Percentiles rank a stretch among this genome's conserved stretches.
phyloP scores from a whole-genome alignment of 495 filamentous ascomycete species.

The Podospora comata region DNA sequence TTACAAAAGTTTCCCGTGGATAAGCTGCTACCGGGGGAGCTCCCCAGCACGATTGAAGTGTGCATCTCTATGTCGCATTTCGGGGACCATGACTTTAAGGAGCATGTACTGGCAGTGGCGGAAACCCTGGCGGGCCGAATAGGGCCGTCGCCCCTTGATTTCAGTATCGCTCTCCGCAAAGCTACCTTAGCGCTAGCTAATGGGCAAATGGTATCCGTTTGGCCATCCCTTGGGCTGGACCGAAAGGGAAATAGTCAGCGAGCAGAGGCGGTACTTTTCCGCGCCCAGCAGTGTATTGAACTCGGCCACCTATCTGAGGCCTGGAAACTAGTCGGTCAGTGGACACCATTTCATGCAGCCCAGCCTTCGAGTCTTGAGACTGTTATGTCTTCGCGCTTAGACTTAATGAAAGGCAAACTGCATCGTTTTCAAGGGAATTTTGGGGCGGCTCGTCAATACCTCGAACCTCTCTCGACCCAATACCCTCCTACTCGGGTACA shows the following conservation, averaged over 20 bases:
- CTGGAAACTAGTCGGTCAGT: background rate
- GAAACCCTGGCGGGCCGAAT: background rate
- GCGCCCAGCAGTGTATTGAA: background rate
- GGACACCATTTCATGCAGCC: background rate
- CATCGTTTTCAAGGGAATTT: background rate
- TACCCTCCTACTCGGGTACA: background rate
- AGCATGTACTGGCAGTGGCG: background rate
- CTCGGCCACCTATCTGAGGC: background rate
- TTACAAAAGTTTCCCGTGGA: background rate
- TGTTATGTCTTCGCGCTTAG: background rate
- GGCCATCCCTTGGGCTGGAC: background rate
- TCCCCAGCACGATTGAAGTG: background rate
- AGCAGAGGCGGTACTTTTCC: too few relatives aligned
- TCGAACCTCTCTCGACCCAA: background rate
- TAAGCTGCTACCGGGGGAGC: background rate
- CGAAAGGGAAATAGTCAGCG: background rate
- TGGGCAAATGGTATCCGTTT: background rate
- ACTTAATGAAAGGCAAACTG: background rate
- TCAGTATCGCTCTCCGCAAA: background rate
- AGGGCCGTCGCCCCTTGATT: background rate
- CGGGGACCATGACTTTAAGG: background rate
- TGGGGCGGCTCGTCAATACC: background rate
- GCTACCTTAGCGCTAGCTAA: background rate
- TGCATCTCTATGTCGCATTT: background rate
- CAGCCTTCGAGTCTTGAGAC: background rate